Conservation (phyloP, 73 alveolate species). For the Durusdinium trenchii region DNA sequence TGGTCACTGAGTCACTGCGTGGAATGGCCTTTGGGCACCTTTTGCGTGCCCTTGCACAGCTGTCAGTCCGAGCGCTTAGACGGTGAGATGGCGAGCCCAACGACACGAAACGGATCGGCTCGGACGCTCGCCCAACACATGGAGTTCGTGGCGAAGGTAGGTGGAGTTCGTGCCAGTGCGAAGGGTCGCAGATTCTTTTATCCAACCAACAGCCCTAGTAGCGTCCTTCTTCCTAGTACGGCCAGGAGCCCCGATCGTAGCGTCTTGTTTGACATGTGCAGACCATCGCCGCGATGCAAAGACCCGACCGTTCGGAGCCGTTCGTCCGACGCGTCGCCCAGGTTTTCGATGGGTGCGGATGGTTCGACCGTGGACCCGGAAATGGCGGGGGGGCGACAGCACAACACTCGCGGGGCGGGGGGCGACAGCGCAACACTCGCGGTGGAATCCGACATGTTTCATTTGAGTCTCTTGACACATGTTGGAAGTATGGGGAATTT, state of each 20-base stretch:
- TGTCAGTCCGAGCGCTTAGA: not conserved
- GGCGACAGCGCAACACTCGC: too few species aligned
- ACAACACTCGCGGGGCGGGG: not conserved
- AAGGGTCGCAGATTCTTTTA: too few species aligned
- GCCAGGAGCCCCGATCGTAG: too few species aligned
- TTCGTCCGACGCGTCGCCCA: not conserved
- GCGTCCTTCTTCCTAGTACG: too few species aligned
- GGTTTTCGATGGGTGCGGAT: conserved; percentile 14
- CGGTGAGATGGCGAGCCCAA: not conserved
- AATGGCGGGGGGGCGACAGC: not conserved
- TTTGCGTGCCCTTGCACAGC: conserved; percentile 56
- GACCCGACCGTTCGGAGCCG: not conserved
- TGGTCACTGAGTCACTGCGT: conserved; percentile 37
- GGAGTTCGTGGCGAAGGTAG: too few species aligned
- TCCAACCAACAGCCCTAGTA: too few species aligned
- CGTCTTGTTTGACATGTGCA: too few species aligned
- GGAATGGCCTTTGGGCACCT: conserved; percentile 93
- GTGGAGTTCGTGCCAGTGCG: too few species aligned
- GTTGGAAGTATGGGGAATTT: not conserved
- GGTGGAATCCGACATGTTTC: too few species aligned
- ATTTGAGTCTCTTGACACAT: too few species aligned
- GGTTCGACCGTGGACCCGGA: conserved; percentile 54
- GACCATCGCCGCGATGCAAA: too few species aligned
- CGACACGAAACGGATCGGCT: not conserved
- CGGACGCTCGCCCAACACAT: too few species aligned